Evolutionary conservation across 805 yeast species (phyloP).

Genomic region (Kregervanrija fluxuum): DNA sequence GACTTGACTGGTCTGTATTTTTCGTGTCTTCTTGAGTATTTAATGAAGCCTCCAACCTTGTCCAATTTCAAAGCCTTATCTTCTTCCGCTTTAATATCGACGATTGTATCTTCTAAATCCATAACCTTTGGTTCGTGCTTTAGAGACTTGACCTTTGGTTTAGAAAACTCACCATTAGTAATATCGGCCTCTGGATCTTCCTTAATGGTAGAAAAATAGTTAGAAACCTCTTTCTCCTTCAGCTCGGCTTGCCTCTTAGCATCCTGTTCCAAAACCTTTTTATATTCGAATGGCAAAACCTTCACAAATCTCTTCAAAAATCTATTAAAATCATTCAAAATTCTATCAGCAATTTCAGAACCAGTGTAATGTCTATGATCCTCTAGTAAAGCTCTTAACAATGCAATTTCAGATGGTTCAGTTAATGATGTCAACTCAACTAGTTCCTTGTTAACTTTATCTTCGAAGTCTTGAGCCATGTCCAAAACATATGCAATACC

Average conservation of each 20-base stretch:
- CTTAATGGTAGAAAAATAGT: constrained; percentile 60
- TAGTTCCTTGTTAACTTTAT: constrained; percentile 71
- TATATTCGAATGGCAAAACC: constrained; percentile 88
- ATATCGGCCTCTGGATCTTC: constrained; percentile 82
- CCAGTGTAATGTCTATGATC: constrained; percentile 94
- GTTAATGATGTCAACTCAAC: constrained; percentile 71
- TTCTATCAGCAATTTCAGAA: constrained; percentile 80
- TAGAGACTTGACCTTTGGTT: constrained; percentile 38
- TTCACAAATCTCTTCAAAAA: constrained; percentile 84
- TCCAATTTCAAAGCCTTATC: constrained; percentile 63
- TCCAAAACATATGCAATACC: constrained; percentile 97
- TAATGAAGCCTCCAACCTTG: constrained; percentile 86
- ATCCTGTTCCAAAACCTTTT: constrained; percentile 78
- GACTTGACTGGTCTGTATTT: constrained; percentile 70
- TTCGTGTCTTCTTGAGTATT: constrained; percentile 84
- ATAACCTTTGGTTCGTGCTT: constrained; percentile 70
- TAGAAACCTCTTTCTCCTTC: constrained; percentile 57
- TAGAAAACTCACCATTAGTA: constrained; percentile 79
- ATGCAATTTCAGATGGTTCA: constrained; percentile 91
- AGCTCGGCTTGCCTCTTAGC: constrained; percentile 56
- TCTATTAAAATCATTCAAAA: constrained; percentile 82
- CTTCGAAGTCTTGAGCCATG: constrained; percentile 85
- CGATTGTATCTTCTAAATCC: constrained; percentile 85
- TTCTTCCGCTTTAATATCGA: constrained; percentile 58
- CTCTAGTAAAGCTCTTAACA: constrained; percentile 85